Evolutionary conservation across 1,284 basidiomycete species (phyloP), one percentile per base, ranked within the genome.

Genomic region (Polyporus tsugae): DNA sequence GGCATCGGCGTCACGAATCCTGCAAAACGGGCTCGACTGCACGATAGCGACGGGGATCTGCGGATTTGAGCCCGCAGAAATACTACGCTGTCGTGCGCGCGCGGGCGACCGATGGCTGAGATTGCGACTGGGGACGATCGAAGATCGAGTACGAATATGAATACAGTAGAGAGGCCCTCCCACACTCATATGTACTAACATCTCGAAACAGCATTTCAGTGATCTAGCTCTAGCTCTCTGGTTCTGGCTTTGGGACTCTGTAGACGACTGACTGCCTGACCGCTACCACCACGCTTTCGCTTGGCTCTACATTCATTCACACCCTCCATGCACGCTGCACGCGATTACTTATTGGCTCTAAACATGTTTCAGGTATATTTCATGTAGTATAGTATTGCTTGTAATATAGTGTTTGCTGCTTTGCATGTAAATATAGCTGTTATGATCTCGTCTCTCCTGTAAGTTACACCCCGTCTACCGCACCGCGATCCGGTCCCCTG

Each of bases 1-100:
- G 93, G 92, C 44, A 89, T 94, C 72, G 90, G 88, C 39, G 83
- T 90, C 49, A 77, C 85, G 63, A 76, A 82, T 29, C 82, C 83
- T 57, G 80, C 85, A 67, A 89, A 90, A 79, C 87, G 89, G 74
- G 87, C 84, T 73, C 87, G 89, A 73, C 79, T 87, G 71, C 76
- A 78, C 62, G 82, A 86, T 64, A 84, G 87, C 72, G 89, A 89
- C 73, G 79, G 78, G 71, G 84, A 83, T 74, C 76, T 83, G 78
- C 82, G 83, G 73, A 80, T 81, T 74, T 84, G 81, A 83, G 63
- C 55, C 58, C 38, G 57, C 53, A n/a, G 55, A 38, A 13, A 25
- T 17, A 35, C 29, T 55, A 13, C 29, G 52, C 33, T 33, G 46
- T 55, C 52, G 52, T 17, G 55, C 17, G 36, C 36, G 19, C 19